phyloP scores from a whole-genome alignment of 495 filamentous ascomycete genomes.

The Cenococcum geophilum region DNA sequence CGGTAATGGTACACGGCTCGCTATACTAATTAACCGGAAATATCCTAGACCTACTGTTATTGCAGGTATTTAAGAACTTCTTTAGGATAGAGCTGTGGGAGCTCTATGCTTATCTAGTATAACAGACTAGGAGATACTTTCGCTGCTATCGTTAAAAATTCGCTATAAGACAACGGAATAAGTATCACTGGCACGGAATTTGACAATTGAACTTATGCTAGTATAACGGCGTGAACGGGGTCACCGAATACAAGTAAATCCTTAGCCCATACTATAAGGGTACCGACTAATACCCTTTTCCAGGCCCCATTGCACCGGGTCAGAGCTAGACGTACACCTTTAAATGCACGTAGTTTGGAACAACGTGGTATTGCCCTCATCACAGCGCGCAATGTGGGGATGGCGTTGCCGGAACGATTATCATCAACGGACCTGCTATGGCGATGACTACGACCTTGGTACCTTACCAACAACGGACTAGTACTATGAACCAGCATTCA shows the following conservation, averaged over 20 bases:
- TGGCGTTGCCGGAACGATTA: conserved; percentile 35
- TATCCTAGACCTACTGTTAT: conserved; percentile 34
- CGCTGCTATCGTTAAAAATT: conserved; percentile 35
- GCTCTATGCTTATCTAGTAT: background rate
- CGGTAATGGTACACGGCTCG: conserved; percentile 18
- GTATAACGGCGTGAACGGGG: conserved; percentile 36
- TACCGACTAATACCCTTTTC: background rate
- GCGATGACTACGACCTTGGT: conserved; percentile 38
- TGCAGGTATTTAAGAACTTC: conserved; percentile 11
- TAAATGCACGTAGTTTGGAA: conserved; percentile 38
- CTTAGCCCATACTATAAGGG: background rate
- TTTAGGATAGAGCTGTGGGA: background rate
- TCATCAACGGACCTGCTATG: conserved; percentile 39
- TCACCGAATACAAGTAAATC: conserved; percentile 33
- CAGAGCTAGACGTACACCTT: conserved; percentile 36
- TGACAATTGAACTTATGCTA: conserved; percentile 32
- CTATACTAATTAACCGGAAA: conserved; percentile 34
- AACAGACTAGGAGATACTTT: conserved; percentile 37
- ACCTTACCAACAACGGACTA: conserved; percentile 35
- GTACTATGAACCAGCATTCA: conserved; percentile 34
- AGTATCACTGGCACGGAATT: conserved; percentile 40
- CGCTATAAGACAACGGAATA: conserved; percentile 38
- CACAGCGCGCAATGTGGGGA: conserved; percentile 37
- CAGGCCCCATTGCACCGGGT: conserved; percentile 36
- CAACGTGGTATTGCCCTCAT: conserved; percentile 40